Base-by-base conservation (phyloP, 345 rosid genomes). In the Noccaea caerulescens region DNA sequence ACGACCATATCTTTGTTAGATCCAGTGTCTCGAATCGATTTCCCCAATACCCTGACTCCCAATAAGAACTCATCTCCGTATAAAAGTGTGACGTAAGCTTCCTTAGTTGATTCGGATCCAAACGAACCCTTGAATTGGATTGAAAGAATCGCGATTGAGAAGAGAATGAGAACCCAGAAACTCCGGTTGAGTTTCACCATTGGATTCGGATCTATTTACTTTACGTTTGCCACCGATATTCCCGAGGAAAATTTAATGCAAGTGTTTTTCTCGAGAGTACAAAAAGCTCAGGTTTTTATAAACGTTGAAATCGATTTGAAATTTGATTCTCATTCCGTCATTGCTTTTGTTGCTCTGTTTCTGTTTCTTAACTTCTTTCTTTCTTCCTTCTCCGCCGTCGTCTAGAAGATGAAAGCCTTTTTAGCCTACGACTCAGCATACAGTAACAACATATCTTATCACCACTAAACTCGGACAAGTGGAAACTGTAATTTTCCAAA, bases 31-130 rank as follows among this genome's bases (percentile, higher is more conserved):
- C 93, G 77, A 51, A 93, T 89, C 64, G 98, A 91, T 77, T 93
- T 93, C 8, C 97, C 97, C 76, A 93, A 57, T 51, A 93, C 96
- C 80, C 97, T 84, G 76, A 91, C 98, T 16, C 98, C 98, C 77
- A 93, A 75, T 61, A 93, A 63, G 79, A 93, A 93, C 83, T 88
- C 98, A 76, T 93, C 98, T 20, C 97, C 98, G 43, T 93, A 93
- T 71, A 93, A 68, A 10, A 93, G 84, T 33, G 97, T 91, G 71
- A 77, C 97, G 78, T 88, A 93, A 43, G 98, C 98, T 68, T 87
- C 77, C 30, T 74, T 76, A 16, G 76, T 79, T 65, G 82, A 77
- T 63, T 16, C 50, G 57, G 80, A 79, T 68, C 83, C 86, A 16
- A 62, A 47, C 61, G 87, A 71, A 49, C 63, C 74, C 13, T 58